Evolutionary conservation across 2,329 filamentous ascomycete genomes (phyloP).

Genomic region (Saccharata proteae): DNA sequence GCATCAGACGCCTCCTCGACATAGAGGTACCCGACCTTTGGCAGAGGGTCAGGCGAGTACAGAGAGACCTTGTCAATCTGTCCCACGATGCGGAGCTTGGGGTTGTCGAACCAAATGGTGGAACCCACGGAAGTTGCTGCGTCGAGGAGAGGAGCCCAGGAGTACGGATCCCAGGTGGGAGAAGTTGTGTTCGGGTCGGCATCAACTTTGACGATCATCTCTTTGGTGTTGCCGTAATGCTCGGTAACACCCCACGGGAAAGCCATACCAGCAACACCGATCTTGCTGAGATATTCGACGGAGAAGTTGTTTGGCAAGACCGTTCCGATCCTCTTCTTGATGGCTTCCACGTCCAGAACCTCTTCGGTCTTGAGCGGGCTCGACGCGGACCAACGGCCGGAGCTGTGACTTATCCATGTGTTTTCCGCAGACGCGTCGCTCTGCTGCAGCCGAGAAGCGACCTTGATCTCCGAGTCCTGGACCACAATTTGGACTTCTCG

Average conservation of each 20-base stretch:
- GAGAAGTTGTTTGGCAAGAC: conserved; percentile 22
- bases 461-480: conserved; percentile 17
- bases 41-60: conserved; percentile 11
- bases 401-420: conserved; percentile 24
- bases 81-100: conserved; percentile 26
- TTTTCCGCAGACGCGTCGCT: conserved; percentile 9
- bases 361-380: conserved; percentile 3
- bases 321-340: conserved; percentile 17
- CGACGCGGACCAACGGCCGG: conserved; percentile 11
- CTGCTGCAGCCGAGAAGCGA: conserved; percentile 21
- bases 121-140: conserved; percentile 32
- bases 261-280: conserved; percentile 30
- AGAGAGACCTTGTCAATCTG: conserved; percentile 20
- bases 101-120: conserved; percentile 26
- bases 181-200: conserved; percentile 14
- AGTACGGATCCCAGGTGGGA: conserved; percentile 18
- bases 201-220: conserved; percentile 32
- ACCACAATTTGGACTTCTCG: conserved; percentile 28
- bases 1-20: conserved; percentile 18
- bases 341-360: conserved; percentile 15
- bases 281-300: conserved; percentile 26
- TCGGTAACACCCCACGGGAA: conserved; percentile 31
- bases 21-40: conserved; percentile 25
- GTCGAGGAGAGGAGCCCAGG: conserved; percentile 30
- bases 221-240: conserved; percentile 25